These are phyloP conservation scores for Schizonepeta tenuifolia DNA, from an alignment of 257 asterid genomes.

Conservation along the genomic window DNA sequence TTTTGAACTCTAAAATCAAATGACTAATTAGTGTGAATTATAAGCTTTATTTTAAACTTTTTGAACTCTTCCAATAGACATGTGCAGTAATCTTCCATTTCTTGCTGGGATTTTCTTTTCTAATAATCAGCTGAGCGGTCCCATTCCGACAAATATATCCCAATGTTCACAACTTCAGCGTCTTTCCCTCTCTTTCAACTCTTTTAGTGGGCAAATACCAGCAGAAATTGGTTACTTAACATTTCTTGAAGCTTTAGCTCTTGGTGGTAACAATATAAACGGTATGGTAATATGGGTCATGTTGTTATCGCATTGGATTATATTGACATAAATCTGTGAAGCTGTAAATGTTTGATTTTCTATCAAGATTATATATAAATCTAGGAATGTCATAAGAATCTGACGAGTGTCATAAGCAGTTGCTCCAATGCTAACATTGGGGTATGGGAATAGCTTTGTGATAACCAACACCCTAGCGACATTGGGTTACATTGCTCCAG, in stretches of 20 bases:
- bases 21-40: too few species aligned
- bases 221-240: neutral
- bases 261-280: neutral
- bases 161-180: neutral
- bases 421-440: slow-evolving; percentile 38
- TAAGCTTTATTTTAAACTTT: too few species aligned
- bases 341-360: neutral
- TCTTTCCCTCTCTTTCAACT: neutral
- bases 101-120: neutral
- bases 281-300: neutral
- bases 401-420: slow-evolving; percentile 38
- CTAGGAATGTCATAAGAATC: slow-evolving; percentile 34
- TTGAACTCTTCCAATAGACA: neutral
- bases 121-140: slow-evolving; percentile 17
- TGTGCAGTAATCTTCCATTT: neutral
- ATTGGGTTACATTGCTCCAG: slow-evolving; percentile 5
- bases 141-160: slow-evolving; percentile 24
- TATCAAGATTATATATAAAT: too few species aligned
- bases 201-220: neutral
- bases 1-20: too few species aligned
- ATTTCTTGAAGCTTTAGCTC: neutral
- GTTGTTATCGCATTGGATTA: neutral
- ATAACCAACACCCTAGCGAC: neutral
- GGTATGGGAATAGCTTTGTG: neutral
- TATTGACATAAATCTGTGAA: too few species aligned